phyloP scores from a whole-genome alignment of 768 basidiomycete species.

The Kwoniella pini region DNA sequence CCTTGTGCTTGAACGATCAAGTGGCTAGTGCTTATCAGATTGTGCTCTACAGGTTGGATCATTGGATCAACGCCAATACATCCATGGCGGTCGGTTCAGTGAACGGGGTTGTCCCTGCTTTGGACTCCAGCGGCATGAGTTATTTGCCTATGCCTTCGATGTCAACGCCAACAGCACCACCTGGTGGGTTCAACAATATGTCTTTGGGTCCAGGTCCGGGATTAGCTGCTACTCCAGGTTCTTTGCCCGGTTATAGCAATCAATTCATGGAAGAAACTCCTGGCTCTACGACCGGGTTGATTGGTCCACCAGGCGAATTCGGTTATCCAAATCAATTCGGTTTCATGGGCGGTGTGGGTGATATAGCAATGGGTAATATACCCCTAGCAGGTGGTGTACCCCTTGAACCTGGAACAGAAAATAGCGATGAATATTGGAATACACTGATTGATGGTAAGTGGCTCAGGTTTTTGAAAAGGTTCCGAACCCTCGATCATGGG shows the following conservation, averaged over 20 bases:
- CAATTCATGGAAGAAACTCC: conserved; percentile 11
- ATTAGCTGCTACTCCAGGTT: conserved; percentile 9
- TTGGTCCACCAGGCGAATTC: conserved; percentile 9
- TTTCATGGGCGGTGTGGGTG: conserved; percentile 15
- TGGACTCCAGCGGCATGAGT: conserved; percentile 23
- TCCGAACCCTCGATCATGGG: neutral
- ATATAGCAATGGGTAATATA: conserved; percentile 6
- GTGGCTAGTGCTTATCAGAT: neutral
- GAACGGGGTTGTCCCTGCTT: conserved; percentile 25
- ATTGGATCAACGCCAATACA: conserved; percentile 51
- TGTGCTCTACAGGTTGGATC: conserved; percentile 39
- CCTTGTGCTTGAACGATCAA: neutral
- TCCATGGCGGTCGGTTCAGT: conserved; percentile 47
- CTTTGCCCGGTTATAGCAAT: neutral
- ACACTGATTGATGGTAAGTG: conserved; percentile 53
- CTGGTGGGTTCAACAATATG: conserved; percentile 10
- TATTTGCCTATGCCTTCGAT: conserved; percentile 22
- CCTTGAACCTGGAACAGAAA: conserved; percentile 30
- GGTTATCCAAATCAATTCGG: conserved; percentile 20
- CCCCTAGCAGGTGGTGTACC: conserved; percentile 7
- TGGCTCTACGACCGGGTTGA: neutral
- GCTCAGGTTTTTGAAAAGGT: neutral
- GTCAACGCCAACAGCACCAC: conserved; percentile 1
- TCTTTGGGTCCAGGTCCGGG: conserved; percentile 8
- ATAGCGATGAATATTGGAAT: conserved; percentile 54